A percentile compares a stretch with the other conserved stretches of the same genome.
Conservation (phyloP, 352 stramenopile genomes). For the Globisporangium orthogonon region DNA sequence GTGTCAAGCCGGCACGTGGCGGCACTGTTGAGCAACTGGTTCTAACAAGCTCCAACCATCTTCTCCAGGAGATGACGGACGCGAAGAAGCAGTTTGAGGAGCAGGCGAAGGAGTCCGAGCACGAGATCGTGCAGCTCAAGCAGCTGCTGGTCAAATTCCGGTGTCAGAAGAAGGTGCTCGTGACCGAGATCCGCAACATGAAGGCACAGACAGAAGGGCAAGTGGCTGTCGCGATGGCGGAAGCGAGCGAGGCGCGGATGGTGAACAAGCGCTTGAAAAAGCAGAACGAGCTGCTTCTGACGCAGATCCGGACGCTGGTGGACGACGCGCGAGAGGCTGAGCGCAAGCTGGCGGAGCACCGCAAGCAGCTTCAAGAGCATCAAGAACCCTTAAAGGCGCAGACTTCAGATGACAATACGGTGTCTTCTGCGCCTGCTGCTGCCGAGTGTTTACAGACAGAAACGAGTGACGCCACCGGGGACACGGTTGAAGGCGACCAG, state of each 20-base stretch:
- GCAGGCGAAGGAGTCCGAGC: slow-evolving; percentile 39
- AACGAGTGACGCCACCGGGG: neutral
- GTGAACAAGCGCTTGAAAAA: slow-evolving; percentile 77
- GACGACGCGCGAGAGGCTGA: slow-evolving; percentile 45
- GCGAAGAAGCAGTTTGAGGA: slow-evolving; percentile 73
- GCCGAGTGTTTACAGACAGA: neutral
- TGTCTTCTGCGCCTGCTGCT: neutral
- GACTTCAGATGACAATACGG: slow-evolving; percentile 6
- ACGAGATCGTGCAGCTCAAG: slow-evolving; percentile 50
- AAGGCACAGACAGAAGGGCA: slow-evolving; percentile 69
- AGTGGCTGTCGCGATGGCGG: slow-evolving; percentile 73
- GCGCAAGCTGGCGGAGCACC: slow-evolving; percentile 31
- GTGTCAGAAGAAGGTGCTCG: slow-evolving; percentile 68
- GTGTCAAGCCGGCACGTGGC: neutral
- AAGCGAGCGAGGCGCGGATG: slow-evolving; percentile 83
- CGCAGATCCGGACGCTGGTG: slow-evolving; percentile 69
- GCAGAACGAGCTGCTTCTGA: slow-evolving; percentile 78
- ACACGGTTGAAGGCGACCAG: neutral
- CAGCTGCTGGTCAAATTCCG: slow-evolving; percentile 74
- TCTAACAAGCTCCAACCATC: neutral
- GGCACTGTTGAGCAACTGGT: neutral
- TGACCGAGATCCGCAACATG: slow-evolving; percentile 76
- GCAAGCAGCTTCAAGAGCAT: slow-evolving; percentile 15
- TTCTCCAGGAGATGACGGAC: slow-evolving; percentile 44
- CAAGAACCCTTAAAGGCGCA: slow-evolving; percentile 17